These are phyloP conservation scores for Leccinum rimulosum DNA, from an alignment of 768 basidiomycete species.

Conservation along the genomic window DNA sequence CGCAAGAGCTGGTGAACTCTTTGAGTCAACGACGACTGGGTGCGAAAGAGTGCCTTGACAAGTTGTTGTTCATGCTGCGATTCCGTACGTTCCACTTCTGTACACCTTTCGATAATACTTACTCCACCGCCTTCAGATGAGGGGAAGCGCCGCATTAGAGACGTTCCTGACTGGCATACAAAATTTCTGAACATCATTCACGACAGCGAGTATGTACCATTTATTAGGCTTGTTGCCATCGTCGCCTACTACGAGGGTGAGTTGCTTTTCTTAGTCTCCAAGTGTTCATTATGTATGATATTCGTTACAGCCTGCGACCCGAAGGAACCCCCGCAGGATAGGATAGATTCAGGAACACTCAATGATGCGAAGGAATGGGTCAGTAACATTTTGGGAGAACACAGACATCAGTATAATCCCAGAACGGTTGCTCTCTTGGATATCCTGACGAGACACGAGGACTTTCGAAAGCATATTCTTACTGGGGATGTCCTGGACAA, in stretches of 20 bases:
- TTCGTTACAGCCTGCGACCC: conserved; percentile 10
- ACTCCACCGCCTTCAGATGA: conserved; percentile 9
- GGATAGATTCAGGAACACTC: too few relatives aligned
- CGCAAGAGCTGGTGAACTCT: conserved; percentile 1
- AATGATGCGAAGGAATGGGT: conserved; percentile 14
- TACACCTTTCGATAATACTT: neutral
- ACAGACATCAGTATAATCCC: conserved; percentile 17
- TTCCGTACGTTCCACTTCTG: neutral
- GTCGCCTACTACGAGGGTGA: conserved; percentile 25
- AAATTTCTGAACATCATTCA: conserved; percentile 11
- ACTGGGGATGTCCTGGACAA: conserved; percentile 9
- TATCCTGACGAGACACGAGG: conserved; percentile 18
- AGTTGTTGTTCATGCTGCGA: conserved; percentile 14
- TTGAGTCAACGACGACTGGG: conserved; percentile 5
- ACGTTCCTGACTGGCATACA: conserved; percentile 11
- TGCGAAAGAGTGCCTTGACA: conserved; percentile 11
- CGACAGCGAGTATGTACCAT: conserved; percentile 5
- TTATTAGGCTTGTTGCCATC: conserved; percentile 21
- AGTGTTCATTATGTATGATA: neutral
- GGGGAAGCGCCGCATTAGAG: conserved; percentile 18
- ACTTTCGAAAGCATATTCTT: conserved; percentile 15
- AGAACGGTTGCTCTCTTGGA: conserved; percentile 23
- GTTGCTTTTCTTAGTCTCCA: neutral
- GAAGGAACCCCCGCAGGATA: neutral
- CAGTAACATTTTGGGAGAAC: conserved; percentile 7